Base-by-base conservation (phyloP, 2,329 filamentous ascomycete genomes). In the Sordariomycetes sp. region DNA sequence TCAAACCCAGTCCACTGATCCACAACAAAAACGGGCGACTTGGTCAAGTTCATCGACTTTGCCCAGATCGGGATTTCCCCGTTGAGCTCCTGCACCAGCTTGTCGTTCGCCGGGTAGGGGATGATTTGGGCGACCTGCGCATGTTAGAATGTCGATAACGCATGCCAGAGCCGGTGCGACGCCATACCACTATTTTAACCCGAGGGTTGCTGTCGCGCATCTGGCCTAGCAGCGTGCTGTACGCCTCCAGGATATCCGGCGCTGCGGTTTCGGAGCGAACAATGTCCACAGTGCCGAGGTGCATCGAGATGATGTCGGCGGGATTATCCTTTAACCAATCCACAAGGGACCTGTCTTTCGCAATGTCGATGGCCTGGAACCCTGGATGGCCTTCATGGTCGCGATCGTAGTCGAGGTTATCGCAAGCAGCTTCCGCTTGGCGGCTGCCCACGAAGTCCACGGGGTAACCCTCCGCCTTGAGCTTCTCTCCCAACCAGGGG, bases 221-320 rank as follows among this genome's bases (percentile, higher is more conserved):
- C 32, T 55, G 53, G 20, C 37, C 46, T 6, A 59, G 53, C 7
- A 59, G 46, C 5, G 14, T 34, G 20, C n/a, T 40, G n/a, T 52
- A 57, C 1, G 55, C 55, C 3, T 52, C n/a, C 4, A 57, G n/a
- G 14, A 57, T 57, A 22, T 25, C 46, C 28, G 50, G 14, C 18
- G 58, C 28, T 43, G 51, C 32, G 20, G 37, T 48, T 11, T 43
- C 28, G 3, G 53, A 55, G 16, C 37, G 25, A 16, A 59, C 40
- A 28, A 59, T 55, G 35, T 59, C 58, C 4, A 59, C 58, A 3
- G 58, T 59, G 12, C 58, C 58, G 8, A 59, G 24, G 25, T 56
- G 58, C 58, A 59, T 59, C 10, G 58, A 55, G 46, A 59, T 59
- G 46, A 59, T 56, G 46, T 59, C 58, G 4, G 58, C 58, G 10